Conservation (phyloP, 2,329 filamentous ascomycete genomes). For the Fusarium brevicatenulatum region DNA sequence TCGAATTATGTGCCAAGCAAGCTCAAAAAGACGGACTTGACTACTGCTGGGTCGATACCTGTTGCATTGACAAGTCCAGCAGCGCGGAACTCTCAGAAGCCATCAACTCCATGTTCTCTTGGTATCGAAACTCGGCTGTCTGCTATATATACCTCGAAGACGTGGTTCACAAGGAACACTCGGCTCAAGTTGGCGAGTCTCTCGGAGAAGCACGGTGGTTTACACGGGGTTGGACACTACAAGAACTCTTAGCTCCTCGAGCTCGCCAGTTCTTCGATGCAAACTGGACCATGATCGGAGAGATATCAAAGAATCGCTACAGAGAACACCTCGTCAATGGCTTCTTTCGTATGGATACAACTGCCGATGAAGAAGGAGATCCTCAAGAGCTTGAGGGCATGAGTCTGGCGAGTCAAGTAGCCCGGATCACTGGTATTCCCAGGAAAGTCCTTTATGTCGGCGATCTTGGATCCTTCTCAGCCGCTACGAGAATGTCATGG, state of each 20-base stretch:
- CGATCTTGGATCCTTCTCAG: constrained; percentile 22
- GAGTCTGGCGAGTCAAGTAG: constrained; percentile 7
- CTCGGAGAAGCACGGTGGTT: constrained; percentile 34
- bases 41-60: constrained; percentile 47
- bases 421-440: constrained; percentile 39
- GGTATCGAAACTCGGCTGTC: constrained; percentile 38
- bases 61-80: constrained; percentile 42
- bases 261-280: constrained; percentile 43
- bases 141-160: constrained; percentile 44
- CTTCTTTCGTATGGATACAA: background rate
- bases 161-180: background rate
- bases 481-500: constrained; percentile 42
- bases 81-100: constrained; percentile 46
- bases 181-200: background rate
- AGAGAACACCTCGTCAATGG: constrained; percentile 1
- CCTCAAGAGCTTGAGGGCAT: background rate
- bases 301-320: constrained; percentile 23
- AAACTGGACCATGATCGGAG: constrained; percentile 42
- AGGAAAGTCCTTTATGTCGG: constrained; percentile 10
- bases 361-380: background rate
- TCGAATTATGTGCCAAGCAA: constrained; percentile 30
- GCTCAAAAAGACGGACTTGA: constrained; percentile 21
- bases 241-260: constrained; percentile 46
- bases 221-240: constrained; percentile 40
- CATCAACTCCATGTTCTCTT: constrained; percentile 44